phyloP scores from a whole-genome alignment of 1,139 yeast genomes.

The Yamadazyma mexicana region DNA sequence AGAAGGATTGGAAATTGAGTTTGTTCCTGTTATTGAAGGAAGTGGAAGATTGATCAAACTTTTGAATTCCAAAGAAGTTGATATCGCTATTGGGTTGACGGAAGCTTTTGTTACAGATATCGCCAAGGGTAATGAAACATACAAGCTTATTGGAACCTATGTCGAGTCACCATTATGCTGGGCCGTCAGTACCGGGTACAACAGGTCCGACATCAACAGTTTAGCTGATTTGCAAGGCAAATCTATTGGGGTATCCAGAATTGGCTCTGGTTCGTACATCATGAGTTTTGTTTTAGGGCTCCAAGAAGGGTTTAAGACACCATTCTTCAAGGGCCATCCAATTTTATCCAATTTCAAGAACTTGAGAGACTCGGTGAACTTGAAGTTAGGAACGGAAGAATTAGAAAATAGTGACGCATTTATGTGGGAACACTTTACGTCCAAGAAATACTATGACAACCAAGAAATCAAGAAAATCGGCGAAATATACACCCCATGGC shows the following conservation, averaged over 20 bases:
- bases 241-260: slow-evolving; percentile 79
- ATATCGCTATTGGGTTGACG: slow-evolving; percentile 82
- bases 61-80: slow-evolving; percentile 62
- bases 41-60: slow-evolving; percentile 84
- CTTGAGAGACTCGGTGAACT: slow-evolving; percentile 77
- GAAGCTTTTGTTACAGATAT: slow-evolving; percentile 88
- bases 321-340: slow-evolving; percentile 53
- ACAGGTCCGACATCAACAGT: slow-evolving; percentile 52
- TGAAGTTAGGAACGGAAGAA: slow-evolving; percentile 28
- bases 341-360: slow-evolving; percentile 69
- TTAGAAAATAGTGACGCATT: slow-evolving; percentile 69
- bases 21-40: slow-evolving; percentile 81
- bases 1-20: slow-evolving; percentile 46
- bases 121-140: slow-evolving; percentile 63
- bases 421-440: slow-evolving; percentile 95
- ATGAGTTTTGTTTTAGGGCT: slow-evolving; percentile 85
- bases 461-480: slow-evolving; percentile 82
- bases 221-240: slow-evolving; percentile 59
- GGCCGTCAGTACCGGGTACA: slow-evolving; percentile 80
- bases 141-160: slow-evolving; percentile 74
- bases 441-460: slow-evolving; percentile 78
- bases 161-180: slow-evolving; percentile 86
- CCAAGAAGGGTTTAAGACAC: slow-evolving; percentile 47
- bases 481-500: slow-evolving; percentile 93
- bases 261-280: slow-evolving; percentile 89